Conservation (phyloP, 495 filamentous ascomycete species). For the Penicillium paxilli region DNA sequence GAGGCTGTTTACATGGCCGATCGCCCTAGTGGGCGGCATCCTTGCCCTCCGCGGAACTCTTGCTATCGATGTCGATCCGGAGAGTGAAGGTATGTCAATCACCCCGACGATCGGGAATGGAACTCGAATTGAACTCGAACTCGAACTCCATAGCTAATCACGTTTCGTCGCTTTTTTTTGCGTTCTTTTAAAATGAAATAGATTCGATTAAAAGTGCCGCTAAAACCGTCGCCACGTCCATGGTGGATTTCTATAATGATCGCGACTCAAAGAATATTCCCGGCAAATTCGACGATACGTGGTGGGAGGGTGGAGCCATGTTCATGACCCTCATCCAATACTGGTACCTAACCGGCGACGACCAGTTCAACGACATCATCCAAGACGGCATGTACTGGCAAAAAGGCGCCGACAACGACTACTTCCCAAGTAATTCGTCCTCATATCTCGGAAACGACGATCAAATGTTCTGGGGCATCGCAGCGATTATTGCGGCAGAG, state of each 20-base stretch:
- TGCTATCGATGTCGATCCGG: background rate
- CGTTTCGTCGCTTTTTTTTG: background rate
- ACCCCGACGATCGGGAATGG: too few relatives aligned
- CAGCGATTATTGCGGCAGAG: constrained; percentile 58
- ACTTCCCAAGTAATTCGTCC: constrained; percentile 44
- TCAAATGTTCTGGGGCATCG: constrained; percentile 58
- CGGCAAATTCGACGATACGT: constrained; percentile 56
- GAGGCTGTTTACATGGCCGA: background rate
- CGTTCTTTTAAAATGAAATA: constrained; percentile 32
- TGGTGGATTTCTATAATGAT: constrained; percentile 69
- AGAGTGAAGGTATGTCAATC: constrained; percentile 1
- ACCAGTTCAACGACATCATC: constrained; percentile 48
- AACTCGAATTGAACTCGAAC: too few relatives aligned
- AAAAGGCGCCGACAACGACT: constrained; percentile 44
- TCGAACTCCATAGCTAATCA: background rate
- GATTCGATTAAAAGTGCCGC: constrained; percentile 67
- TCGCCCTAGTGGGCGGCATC: background rate
- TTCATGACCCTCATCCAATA: constrained; percentile 51
- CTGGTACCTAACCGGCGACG: constrained; percentile 57
- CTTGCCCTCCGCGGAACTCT: background rate
- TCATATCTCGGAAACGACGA: constrained; percentile 54
- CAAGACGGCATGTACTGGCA: constrained; percentile 49
- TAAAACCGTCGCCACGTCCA: constrained; percentile 55
- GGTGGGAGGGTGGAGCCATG: constrained; percentile 76
- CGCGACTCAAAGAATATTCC: constrained; percentile 61